phyloP scores from a whole-genome alignment of 2,329 filamentous ascomycete genomes.

The Colletotrichum shisoi region DNA sequence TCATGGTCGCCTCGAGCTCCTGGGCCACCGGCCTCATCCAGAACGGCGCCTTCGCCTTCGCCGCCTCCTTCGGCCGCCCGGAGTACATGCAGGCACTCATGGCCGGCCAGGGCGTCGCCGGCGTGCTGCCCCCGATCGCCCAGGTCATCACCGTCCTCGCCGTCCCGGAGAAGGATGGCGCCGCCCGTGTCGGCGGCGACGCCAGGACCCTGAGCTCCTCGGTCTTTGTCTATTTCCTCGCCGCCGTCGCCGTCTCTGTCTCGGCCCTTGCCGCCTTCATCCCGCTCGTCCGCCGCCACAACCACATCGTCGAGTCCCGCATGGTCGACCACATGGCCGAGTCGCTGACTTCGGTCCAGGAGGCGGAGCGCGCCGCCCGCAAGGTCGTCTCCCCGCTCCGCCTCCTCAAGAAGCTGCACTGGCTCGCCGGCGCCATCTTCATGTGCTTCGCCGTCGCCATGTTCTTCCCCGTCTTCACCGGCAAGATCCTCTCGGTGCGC shows the following conservation, averaged over 20 bases:
- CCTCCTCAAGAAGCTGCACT: conserved; percentile 80
- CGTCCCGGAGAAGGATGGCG: conserved; percentile 54
- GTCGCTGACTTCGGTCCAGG: conserved; percentile 60
- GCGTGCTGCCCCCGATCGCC: conserved; percentile 85
- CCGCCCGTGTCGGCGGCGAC: conserved; percentile 35
- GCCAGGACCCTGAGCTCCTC: conserved; percentile 63
- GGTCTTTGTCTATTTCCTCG: conserved; percentile 90
- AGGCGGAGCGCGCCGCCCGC: conserved; percentile 60
- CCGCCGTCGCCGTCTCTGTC: conserved; percentile 79
- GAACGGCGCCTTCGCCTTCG: conserved; percentile 93
- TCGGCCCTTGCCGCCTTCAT: conserved; percentile 76
- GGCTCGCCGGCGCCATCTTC: conserved; percentile 78
- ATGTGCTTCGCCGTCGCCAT: conserved; percentile 85
- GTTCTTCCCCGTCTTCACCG: conserved; percentile 93
- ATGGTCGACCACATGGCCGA: conserved; percentile 59
- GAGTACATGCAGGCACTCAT: conserved; percentile 97
- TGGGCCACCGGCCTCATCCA: conserved; percentile 85
- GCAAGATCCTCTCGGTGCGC: conserved; percentile 63
- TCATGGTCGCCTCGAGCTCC: conserved; percentile 81
- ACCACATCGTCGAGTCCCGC: conserved; percentile 60
- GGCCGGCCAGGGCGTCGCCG: conserved; percentile 90
- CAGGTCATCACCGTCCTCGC: conserved; percentile 85
- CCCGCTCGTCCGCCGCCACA: conserved; percentile 71
- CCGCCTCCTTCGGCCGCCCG: conserved; percentile 80
- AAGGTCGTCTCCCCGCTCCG: conserved; percentile 64